Percentiles rank a stretch among this genome's conserved stretches.
Conservation (phyloP, 2,329 filamentous ascomycete genomes). For the Ophiocordyceps robertsii region DNA sequence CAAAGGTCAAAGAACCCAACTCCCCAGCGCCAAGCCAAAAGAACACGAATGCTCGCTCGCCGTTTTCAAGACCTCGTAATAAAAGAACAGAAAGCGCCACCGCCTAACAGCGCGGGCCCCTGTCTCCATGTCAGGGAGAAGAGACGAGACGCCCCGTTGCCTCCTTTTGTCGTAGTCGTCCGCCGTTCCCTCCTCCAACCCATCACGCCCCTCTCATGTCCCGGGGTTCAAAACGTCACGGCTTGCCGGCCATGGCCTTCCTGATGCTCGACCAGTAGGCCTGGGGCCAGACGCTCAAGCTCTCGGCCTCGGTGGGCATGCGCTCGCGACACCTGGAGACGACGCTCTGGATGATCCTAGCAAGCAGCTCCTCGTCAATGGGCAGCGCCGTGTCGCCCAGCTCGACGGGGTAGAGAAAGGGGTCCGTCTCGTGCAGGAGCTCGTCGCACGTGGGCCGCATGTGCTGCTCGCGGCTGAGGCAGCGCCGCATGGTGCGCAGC, state of each 20-base stretch:
- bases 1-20: conserved; percentile 12
- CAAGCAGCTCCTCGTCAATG: conserved; percentile 48
- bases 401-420: conserved; percentile 51
- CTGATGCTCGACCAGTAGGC: conserved; percentile 48
- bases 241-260: conserved; percentile 29
- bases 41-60: neutral
- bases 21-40: conserved; percentile 1
- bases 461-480: conserved; percentile 48
- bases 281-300: conserved; percentile 40
- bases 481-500: conserved; percentile 47
- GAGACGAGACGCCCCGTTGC: neutral
- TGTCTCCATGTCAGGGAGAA: neutral
- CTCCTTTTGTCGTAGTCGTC: neutral
- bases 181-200: conserved; percentile 2
- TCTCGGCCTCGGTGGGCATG: conserved; percentile 45
- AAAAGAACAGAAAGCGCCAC: neutral
- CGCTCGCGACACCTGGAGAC: conserved; percentile 43
- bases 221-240: conserved; percentile 6
- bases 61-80: neutral
- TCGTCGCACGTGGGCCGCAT: conserved; percentile 51
- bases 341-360: conserved; percentile 49
- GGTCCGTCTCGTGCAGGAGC: conserved; percentile 43
- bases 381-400: conserved; percentile 40
- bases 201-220: neutral
- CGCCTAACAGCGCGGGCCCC: neutral